Evolutionary conservation across 257 asterid species (phyloP).

Genomic region (Fraxinus cuspidata): DNA sequence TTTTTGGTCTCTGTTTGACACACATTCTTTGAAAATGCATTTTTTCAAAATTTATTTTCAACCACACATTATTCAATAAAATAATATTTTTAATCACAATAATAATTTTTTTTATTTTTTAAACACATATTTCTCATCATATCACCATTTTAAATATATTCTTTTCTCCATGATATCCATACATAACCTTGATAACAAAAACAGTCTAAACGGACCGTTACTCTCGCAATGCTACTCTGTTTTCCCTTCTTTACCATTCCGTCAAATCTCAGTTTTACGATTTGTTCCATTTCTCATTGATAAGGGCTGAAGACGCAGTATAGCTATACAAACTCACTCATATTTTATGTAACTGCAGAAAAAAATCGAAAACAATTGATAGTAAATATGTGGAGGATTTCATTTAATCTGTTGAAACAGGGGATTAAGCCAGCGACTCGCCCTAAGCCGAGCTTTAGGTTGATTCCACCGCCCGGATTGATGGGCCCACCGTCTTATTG

Average conservation of each 20-base stretch:
- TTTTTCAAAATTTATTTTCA: too few species aligned
- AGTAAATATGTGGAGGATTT: constrained; percentile 56
- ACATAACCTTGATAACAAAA: too few species aligned
- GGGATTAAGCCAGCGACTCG: constrained; percentile 28
- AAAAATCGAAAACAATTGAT: not conserved
- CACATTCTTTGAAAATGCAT: too few species aligned
- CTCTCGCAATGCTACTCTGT: not conserved
- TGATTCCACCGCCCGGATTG: constrained; percentile 10
- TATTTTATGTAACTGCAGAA: not conserved
- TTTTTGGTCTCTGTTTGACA: too few species aligned
- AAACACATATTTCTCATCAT: too few species aligned
- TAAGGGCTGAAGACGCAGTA: not conserved
- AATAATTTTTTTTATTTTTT: too few species aligned
- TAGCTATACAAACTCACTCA: not conserved
- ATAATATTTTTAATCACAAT: too few species aligned
- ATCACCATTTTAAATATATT: too few species aligned
- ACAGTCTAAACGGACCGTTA: constrained; percentile 14
- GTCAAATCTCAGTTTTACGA: not conserved
- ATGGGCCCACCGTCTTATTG: constrained; percentile 28
- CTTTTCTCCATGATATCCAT: too few species aligned
- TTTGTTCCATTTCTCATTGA: not conserved
- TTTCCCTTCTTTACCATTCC: not conserved
- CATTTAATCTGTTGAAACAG: constrained; percentile 41
- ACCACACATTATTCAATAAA: too few species aligned
- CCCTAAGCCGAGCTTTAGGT: constrained; percentile 7